These are phyloP conservation scores for Coemansia sp. DNA, from an alignment of 192 early-diverging fungal genomes.

Conservation along the genomic window DNA sequence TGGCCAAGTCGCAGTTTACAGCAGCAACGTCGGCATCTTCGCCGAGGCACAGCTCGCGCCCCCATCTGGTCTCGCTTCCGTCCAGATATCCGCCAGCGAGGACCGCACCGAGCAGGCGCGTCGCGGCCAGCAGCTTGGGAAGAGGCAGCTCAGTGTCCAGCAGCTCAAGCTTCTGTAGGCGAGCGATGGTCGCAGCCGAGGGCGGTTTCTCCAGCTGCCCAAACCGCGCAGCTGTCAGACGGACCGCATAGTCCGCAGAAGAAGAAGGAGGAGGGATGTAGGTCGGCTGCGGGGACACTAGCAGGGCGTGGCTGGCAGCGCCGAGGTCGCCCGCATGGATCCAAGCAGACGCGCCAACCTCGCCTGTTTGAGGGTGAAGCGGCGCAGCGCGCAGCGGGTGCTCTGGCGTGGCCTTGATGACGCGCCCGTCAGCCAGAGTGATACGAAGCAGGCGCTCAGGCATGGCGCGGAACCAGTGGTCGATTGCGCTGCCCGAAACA, in stretches of 20 bases:
- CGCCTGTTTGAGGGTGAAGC: constrained; percentile 19
- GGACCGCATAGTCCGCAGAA: constrained; percentile 6
- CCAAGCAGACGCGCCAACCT: constrained; percentile 14
- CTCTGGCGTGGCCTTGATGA: constrained; percentile 30
- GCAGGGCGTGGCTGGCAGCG: constrained; percentile 18
- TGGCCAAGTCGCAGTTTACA: constrained; percentile 21
- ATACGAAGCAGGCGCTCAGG: constrained; percentile 32
- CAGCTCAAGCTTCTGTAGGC: constrained; percentile 18
- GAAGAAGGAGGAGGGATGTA: constrained; percentile 23
- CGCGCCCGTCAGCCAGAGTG: constrained; percentile 30
- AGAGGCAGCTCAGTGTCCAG: constrained; percentile 24
- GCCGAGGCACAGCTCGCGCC: constrained; percentile 12
- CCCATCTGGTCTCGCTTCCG: background rate
- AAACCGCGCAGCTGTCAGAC: background rate
- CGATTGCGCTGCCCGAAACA: constrained; percentile 19
- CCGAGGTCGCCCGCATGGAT: constrained; percentile 22
- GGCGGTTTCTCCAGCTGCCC: background rate
- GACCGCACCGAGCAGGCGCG: constrained; percentile 21
- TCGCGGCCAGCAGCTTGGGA: constrained; percentile 24
- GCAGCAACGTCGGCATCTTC: constrained; percentile 21
- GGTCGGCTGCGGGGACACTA: constrained; percentile 23
- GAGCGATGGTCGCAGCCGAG: constrained; percentile 3
- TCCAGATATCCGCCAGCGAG: background rate
- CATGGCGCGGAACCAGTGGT: constrained; percentile 25
- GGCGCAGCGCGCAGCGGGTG: constrained; percentile 30